A percentile compares a stretch with the other conserved stretches of the same genome.
Conservation (phyloP, 805 yeast species). For the Cyberlindnera maritima region DNA sequence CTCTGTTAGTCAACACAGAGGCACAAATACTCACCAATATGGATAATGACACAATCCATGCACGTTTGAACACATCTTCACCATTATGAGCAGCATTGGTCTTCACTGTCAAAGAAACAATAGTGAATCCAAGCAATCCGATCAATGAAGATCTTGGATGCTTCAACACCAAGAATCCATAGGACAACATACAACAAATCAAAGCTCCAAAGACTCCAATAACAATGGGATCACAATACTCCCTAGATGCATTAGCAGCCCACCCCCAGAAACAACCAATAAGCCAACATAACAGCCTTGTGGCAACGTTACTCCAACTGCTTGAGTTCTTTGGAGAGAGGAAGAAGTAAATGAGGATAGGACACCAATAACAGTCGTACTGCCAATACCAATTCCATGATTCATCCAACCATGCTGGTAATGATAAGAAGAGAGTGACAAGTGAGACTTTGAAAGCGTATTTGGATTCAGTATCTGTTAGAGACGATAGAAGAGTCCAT, state of each 20-base stretch:
- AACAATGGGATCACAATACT: slow-evolving; percentile 37
- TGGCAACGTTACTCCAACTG: slow-evolving; percentile 32
- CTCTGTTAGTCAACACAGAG: slow-evolving; percentile 40
- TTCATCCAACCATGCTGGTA: slow-evolving; percentile 42
- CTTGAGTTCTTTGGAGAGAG: slow-evolving; percentile 41
- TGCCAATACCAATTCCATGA: slow-evolving; percentile 41
- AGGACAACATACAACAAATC: slow-evolving; percentile 32
- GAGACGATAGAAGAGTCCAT: slow-evolving; percentile 35
- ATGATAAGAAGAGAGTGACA: slow-evolving; percentile 34
- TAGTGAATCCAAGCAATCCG: slow-evolving; percentile 39
- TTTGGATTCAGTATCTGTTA: slow-evolving; percentile 38
- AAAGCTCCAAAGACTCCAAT: slow-evolving; percentile 39
- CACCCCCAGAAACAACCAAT: slow-evolving; percentile 49
- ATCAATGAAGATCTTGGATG: slow-evolving; percentile 44
- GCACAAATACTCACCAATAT: slow-evolving; percentile 37
- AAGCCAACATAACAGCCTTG: slow-evolving; percentile 35
- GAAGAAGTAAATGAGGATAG: slow-evolving; percentile 34
- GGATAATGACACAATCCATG: slow-evolving; percentile 40
- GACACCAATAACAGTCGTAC: slow-evolving; percentile 44
- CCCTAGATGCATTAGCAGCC: slow-evolving; percentile 39
- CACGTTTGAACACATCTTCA: slow-evolving; percentile 32
- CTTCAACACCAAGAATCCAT: slow-evolving; percentile 33
- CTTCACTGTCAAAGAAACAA: slow-evolving; percentile 35
- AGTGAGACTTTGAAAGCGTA: slow-evolving; percentile 43
- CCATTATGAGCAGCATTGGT: slow-evolving; percentile 18